Conservation (phyloP, 2,329 filamentous ascomycete genomes). For the Paecilomyces variotii region DNA sequence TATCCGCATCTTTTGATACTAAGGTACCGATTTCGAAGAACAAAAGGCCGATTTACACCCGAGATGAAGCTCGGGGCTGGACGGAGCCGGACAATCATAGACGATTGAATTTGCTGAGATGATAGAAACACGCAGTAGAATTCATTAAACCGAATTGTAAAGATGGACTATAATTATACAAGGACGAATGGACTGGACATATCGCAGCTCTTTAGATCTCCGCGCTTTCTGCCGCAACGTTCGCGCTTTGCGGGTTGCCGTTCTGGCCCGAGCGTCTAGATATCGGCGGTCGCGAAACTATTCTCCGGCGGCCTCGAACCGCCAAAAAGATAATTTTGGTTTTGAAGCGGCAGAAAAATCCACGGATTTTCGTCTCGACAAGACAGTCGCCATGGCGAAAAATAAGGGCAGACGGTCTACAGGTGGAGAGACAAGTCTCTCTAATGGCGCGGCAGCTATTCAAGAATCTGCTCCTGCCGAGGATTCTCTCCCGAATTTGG, state of each 20-base stretch:
- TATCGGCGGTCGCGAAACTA: conserved; percentile 11
- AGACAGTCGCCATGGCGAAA: conserved; percentile 27
- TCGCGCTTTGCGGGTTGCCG: background rate
- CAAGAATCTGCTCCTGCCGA: conserved; percentile 13
- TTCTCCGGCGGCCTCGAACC: conserved; percentile 19
- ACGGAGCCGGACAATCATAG: conserved; percentile 21
- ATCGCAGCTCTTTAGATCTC: background rate
- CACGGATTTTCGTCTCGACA: conserved; percentile 3
- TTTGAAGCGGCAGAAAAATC: conserved; percentile 25
- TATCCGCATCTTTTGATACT: conserved; percentile 17
- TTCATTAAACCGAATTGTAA: background rate
- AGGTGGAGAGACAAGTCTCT: conserved; percentile 12
- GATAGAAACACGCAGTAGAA: conserved; percentile 2
- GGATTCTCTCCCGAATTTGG: conserved; percentile 22
- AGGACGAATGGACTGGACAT: background rate
- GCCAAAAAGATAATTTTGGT: conserved; percentile 10
- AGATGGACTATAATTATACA: background rate
- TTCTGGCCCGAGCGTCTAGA: conserved; percentile 8
- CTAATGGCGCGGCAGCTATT: conserved; percentile 9
- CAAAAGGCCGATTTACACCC: conserved; percentile 19
- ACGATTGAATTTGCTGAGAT: conserved; percentile 3
- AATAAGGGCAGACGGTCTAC: conserved; percentile 28
- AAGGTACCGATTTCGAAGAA: conserved; percentile 9
- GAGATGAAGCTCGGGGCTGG: conserved; percentile 16
- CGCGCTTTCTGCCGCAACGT: background rate